Evolutionary conservation across 495 filamentous ascomycete species (phyloP).

Genomic region (Penicillium silybi): DNA sequence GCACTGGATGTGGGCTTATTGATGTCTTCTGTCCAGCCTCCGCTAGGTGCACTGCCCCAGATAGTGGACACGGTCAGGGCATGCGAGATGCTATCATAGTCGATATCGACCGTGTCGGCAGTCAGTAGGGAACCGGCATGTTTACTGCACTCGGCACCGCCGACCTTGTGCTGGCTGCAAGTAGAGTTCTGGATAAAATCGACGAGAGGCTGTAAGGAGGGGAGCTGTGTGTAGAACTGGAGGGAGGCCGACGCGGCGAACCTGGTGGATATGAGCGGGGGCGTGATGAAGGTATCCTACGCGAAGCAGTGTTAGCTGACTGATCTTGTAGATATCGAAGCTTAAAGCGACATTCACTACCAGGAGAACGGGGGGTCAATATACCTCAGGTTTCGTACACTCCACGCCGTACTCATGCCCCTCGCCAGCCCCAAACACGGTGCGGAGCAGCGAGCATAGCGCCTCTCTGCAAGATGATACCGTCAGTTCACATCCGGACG

Average conservation of each 20-base stretch:
- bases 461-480: slow-evolving; percentile 36
- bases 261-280: slow-evolving; percentile 56
- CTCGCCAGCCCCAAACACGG: slow-evolving; percentile 49
- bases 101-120: slow-evolving; percentile 68
- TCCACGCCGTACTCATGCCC: slow-evolving; percentile 33
- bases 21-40: slow-evolving; percentile 50
- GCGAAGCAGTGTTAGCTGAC: not conserved
- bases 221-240: slow-evolving; percentile 65
- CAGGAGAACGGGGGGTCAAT: slow-evolving; percentile 2
- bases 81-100: slow-evolving; percentile 69
- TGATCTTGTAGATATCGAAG: not conserved
- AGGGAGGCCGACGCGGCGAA: slow-evolving; percentile 62
- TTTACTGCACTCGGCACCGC: slow-evolving; percentile 28
- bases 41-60: slow-evolving; percentile 48
- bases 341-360: not conserved
- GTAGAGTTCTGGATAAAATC: slow-evolving; percentile 53
- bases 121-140: slow-evolving; percentile 34
- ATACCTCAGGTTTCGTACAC: slow-evolving; percentile 49
- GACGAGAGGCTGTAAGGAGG: slow-evolving; percentile 52
- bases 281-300: slow-evolving; percentile 65
- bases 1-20: slow-evolving; percentile 28
- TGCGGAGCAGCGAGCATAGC: slow-evolving; percentile 59
- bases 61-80: slow-evolving; percentile 58
- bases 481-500: slow-evolving; percentile 9
- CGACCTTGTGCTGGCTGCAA: slow-evolving; percentile 40